These are phyloP conservation scores for Rhizomucor miehei DNA, from an alignment of 371 early-diverging fungal species.

Conservation along the genomic window DNA sequence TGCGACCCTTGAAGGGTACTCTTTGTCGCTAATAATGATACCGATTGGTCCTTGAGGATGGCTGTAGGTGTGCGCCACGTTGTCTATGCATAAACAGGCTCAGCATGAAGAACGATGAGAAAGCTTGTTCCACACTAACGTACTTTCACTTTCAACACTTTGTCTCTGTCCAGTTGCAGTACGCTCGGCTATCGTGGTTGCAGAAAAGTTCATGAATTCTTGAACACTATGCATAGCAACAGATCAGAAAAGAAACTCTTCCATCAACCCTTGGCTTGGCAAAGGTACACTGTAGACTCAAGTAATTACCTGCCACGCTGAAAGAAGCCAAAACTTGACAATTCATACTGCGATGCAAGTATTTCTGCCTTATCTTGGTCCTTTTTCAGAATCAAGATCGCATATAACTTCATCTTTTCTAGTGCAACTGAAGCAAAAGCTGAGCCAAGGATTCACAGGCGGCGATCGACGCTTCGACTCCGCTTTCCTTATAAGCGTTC, in stretches of 20 bases:
- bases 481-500: background rate
- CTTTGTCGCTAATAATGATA: constrained; percentile 83
- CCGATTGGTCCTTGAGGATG: constrained; percentile 73
- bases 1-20: constrained; percentile 93
- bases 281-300: background rate
- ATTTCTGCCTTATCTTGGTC: constrained; percentile 46
- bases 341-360: constrained; percentile 67
- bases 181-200: constrained; percentile 84
- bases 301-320: constrained; percentile 77
- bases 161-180: constrained; percentile 81
- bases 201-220: constrained; percentile 89
- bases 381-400: constrained; percentile 52
- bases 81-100: constrained; percentile 48
- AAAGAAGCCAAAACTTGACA: constrained; percentile 86
- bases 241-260: background rate
- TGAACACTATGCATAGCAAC: constrained; percentile 59
- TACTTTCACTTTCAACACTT: constrained; percentile 85
- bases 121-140: constrained; percentile 8
- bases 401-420: constrained; percentile 52
- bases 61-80: constrained; percentile 81
- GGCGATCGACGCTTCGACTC: background rate
- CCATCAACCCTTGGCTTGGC: too few species aligned
- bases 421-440: background rate
- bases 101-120: too few species aligned
- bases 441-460: background rate